Evolutionary conservation across 164 flowering plant genomes (phyloP).

Genomic region (Macadamia tetraphylla): DNA sequence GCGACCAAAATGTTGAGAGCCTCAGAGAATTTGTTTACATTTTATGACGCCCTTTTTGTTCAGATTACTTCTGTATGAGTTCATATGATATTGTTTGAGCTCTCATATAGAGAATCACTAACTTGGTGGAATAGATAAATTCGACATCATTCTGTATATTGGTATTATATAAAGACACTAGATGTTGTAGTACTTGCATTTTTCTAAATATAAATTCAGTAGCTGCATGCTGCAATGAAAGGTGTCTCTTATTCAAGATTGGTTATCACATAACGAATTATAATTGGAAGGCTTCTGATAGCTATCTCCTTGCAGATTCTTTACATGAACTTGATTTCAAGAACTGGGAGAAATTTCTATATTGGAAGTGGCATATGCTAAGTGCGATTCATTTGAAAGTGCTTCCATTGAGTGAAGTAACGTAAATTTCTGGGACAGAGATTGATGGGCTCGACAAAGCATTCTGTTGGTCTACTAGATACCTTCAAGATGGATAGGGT

Average conservation of each 20-base stretch:
- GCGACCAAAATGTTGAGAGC: too few species aligned
- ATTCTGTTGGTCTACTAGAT: conserved; percentile 47
- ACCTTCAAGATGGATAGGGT: conserved; percentile 81
- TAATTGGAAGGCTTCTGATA: background rate
- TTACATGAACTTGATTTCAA: conserved; percentile 5
- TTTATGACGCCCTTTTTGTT: too few species aligned
- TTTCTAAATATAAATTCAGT: background rate
- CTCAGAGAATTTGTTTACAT: too few species aligned
- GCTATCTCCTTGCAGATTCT: conserved; percentile 8
- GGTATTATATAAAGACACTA: background rate
- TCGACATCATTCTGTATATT: background rate
- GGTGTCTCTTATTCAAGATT: background rate
- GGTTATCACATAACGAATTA: background rate
- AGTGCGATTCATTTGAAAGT: conserved; percentile 11
- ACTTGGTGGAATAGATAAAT: too few species aligned
- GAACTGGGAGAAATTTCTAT: conserved; percentile 9
- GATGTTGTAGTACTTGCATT: background rate
- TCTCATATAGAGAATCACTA: too few species aligned
- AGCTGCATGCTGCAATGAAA: background rate
- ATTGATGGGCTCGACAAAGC: conserved; percentile 42
- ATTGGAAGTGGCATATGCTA: conserved; percentile 9
- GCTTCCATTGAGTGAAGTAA: conserved; percentile 9
- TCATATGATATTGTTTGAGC: too few species aligned
- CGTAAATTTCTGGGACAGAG: conserved; percentile 1
- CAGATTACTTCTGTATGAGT: too few species aligned